A percentile compares a stretch with the other conserved stretches of the same genome.
Evolutionary conservation across 2,329 filamentous ascomycete genomes (phyloP).

Genomic region (Nannizziopsis arthrosporioides): DNA sequence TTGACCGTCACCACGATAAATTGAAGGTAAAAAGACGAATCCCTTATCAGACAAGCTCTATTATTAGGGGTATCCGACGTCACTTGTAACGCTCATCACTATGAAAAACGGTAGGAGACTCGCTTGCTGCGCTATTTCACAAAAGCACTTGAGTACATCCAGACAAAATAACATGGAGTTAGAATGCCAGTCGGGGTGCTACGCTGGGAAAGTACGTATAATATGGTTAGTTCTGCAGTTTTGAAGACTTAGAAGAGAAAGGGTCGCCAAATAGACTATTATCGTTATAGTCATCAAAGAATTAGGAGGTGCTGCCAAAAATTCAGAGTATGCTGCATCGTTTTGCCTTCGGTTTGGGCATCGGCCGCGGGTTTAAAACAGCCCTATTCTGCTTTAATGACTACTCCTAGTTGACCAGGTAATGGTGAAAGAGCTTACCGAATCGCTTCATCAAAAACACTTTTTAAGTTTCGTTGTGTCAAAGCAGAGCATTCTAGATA

Average conservation of each 20-base stretch:
- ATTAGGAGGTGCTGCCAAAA: neutral
- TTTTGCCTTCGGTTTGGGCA: conserved; percentile 36
- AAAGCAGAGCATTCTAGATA: conserved; percentile 96
- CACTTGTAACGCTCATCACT: neutral
- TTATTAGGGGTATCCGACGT: conserved; percentile 6
- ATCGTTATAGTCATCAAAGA: neutral
- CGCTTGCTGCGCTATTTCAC: conserved; percentile 5
- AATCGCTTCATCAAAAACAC: conserved; percentile 96
- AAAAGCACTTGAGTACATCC: neutral
- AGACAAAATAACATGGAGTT: neutral
- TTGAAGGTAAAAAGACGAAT: neutral
- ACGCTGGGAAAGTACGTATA: neutral
- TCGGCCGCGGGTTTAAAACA: conserved; percentile 39
- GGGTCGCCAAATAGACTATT: too few relatives aligned
- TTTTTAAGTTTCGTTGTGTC: conserved; percentile 94
- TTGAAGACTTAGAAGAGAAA: neutral
- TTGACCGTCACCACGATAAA: neutral
- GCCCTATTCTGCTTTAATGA: conserved; percentile 25
- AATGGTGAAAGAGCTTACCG: conserved; percentile 49
- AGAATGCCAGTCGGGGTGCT: neutral
- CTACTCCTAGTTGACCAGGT: neutral
- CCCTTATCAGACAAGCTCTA: conserved; percentile 1
- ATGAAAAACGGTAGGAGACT: neutral
- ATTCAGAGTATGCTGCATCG: conserved; percentile 20
- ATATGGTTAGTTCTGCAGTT: neutral